Percentiles rank a stretch among this genome's conserved stretches.
Evolutionary conservation across 176 grass and related monocot species (phyloP).

Genomic region (Ampelocalamus luodianensis): DNA sequence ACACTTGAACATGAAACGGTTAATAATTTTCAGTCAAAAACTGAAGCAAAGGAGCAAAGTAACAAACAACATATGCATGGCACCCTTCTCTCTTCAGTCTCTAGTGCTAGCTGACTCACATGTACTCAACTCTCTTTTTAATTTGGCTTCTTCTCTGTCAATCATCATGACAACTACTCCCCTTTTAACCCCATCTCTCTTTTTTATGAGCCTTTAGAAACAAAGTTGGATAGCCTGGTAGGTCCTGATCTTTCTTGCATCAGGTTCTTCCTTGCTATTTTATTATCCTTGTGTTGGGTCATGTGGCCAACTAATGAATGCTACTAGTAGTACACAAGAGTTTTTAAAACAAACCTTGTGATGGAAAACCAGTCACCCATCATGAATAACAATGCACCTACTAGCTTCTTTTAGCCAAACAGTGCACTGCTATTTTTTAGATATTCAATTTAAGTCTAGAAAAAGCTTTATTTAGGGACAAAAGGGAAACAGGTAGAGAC

Average conservation of each 20-base stretch:
- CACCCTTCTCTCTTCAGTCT: neutral
- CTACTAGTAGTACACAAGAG: neutral
- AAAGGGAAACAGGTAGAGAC: too few species aligned
- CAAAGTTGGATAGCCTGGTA: slow-evolving; percentile 19
- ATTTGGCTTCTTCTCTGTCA: neutral
- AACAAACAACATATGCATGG: too few species aligned
- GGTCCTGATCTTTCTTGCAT: slow-evolving; percentile 24
- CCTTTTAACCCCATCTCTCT: neutral
- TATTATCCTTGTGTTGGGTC: neutral
- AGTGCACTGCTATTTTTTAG: neutral
- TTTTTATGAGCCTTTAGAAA: slow-evolving; percentile 1
- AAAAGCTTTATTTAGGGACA: too few species aligned
- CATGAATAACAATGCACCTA: neutral
- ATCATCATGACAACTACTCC: neutral
- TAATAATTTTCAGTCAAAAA: neutral
- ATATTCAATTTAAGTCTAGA: neutral
- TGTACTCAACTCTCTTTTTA: neutral
- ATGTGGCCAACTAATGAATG: neutral
- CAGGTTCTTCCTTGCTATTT: slow-evolving; percentile 5
- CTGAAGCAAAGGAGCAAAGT: neutral
- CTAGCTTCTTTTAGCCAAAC: neutral
- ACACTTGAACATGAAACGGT: neutral
- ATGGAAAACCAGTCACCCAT: neutral
- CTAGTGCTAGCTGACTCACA: neutral
- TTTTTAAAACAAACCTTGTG: neutral